Evolutionary conservation across 495 filamentous ascomycete genomes (phyloP).

Genomic region (Margaritispora aquatica): DNA sequence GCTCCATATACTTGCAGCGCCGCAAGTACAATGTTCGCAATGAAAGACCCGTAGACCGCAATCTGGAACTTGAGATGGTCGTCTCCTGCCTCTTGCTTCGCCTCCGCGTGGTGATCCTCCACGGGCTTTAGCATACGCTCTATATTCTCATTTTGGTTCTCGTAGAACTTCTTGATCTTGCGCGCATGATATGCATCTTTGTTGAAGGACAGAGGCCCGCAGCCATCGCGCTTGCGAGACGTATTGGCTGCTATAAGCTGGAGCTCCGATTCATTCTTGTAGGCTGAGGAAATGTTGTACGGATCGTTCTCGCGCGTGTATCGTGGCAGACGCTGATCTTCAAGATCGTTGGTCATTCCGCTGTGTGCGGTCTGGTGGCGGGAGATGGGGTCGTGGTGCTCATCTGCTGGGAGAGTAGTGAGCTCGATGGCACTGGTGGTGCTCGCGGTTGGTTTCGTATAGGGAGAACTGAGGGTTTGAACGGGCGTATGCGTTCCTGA

Average conservation of each 20-base stretch:
- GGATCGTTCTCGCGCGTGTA: constrained; percentile 67
- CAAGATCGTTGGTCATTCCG: constrained; percentile 45
- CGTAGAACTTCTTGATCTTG: constrained; percentile 79
- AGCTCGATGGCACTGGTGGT: constrained; percentile 39
- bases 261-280: constrained; percentile 77
- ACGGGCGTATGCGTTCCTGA: constrained; percentile 21
- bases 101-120: constrained; percentile 78
- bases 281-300: constrained; percentile 67
- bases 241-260: constrained; percentile 76
- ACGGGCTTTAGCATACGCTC: constrained; percentile 87
- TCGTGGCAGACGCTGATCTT: constrained; percentile 50
- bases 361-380: constrained; percentile 28
- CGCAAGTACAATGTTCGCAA: constrained; percentile 74
- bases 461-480: too few species aligned
- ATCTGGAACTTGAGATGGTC: constrained; percentile 83
- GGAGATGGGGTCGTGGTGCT: constrained; percentile 38
- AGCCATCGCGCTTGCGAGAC: constrained; percentile 59
- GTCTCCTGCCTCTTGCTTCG: constrained; percentile 69
- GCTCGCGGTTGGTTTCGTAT: constrained; percentile 23
- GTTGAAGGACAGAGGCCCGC: constrained; percentile 36
- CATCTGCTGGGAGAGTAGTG: constrained; percentile 30
- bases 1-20: constrained; percentile 85
- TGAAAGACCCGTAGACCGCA: constrained; percentile 84
- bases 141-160: constrained; percentile 89
- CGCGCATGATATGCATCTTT: constrained; percentile 41